A percentile compares a stretch with the other conserved stretches of the same genome.
phyloP scores from a whole-genome alignment of 768 basidiomycete species.

The Clavulina sp. region DNA sequence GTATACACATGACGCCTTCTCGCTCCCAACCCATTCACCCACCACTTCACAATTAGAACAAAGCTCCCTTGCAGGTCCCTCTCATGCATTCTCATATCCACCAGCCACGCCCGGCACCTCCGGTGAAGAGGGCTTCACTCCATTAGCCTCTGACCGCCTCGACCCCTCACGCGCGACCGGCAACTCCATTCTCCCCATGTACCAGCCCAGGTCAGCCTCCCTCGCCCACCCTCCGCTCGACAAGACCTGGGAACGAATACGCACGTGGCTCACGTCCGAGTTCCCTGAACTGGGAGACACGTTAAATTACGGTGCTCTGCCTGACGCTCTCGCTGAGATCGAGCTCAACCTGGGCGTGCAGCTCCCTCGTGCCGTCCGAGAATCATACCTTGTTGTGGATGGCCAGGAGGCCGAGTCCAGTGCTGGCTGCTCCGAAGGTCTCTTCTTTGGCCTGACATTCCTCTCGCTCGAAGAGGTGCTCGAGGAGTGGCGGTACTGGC shows the following conservation, averaged over 20 bases:
- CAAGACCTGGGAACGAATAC: conserved; percentile 70
- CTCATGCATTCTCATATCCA: conserved; percentile 53
- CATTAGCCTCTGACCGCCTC: conserved; percentile 4
- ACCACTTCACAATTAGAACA: conserved; percentile 30
- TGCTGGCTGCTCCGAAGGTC: conserved; percentile 73
- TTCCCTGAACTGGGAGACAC: conserved; percentile 94
- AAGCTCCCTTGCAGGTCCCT: conserved; percentile 25
- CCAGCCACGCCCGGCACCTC: conserved; percentile 38
- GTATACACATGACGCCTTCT: conserved; percentile 77
- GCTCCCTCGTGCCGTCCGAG: conserved; percentile 74
- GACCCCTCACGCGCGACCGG: conserved; percentile 7
- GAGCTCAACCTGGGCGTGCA: conserved; percentile 72
- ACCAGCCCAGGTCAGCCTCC: conserved; percentile 30
- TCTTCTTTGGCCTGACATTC: conserved; percentile 91
- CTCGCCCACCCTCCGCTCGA: conserved; percentile 56
- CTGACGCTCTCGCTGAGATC: conserved; percentile 59
- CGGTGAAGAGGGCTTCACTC: conserved; percentile 4
- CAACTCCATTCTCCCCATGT: conserved; percentile 45
- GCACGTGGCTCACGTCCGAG: conserved; percentile 61
- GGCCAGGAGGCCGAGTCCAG: conserved; percentile 88
- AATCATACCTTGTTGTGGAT: conserved; percentile 74
- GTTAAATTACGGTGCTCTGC: conserved; percentile 78
- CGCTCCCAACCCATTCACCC: conserved; percentile 60
- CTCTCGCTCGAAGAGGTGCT: conserved; percentile 84
- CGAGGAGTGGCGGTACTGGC: conserved; percentile 94